These are phyloP conservation scores for Candida pseudoglaebosa DNA, from an alignment of 805 yeast species.

Conservation along the genomic window DNA sequence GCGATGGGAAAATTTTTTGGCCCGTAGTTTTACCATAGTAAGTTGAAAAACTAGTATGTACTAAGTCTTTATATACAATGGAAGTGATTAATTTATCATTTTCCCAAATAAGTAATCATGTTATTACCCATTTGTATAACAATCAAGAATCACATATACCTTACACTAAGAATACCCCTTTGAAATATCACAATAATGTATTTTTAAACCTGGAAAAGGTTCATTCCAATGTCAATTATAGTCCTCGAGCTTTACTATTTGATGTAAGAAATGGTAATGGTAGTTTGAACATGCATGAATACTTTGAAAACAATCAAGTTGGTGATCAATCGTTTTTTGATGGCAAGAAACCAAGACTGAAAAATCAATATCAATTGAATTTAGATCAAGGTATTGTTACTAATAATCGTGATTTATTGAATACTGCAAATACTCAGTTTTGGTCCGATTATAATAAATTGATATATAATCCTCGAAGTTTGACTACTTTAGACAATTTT, in stretches of 20 bases:
- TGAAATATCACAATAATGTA: conserved; percentile 46
- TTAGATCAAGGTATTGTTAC: conserved; percentile 48
- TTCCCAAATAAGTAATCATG: conserved; percentile 71
- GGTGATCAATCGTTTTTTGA: conserved; percentile 1
- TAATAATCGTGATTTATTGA: conserved; percentile 24
- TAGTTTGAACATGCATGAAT: conserved; percentile 53
- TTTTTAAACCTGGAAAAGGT: conserved; percentile 21
- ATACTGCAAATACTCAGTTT: conserved; percentile 42
- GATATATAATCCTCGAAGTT: conserved; percentile 57
- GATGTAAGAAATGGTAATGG: conserved; percentile 80
- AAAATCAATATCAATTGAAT: conserved; percentile 60
- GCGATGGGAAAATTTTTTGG: too few relatives aligned
- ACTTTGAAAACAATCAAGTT: conserved; percentile 19
- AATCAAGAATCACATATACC: conserved; percentile 67
- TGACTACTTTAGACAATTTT: conserved; percentile 59
- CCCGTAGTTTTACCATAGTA: too few relatives aligned
- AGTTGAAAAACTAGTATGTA: too few relatives aligned
- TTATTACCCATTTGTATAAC: conserved; percentile 79
- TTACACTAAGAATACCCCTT: conserved; percentile 42
- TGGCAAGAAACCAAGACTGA: conserved; percentile 31
- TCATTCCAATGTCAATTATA: conserved; percentile 45
- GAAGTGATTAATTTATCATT: conserved; percentile 71
- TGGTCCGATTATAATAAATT: conserved; percentile 83
- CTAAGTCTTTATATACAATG: background rate
- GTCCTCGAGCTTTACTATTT: conserved; percentile 83